Evolutionary conservation across 2,329 filamentous ascomycete genomes (phyloP).

Genomic region (Ophiostoma sp.): DNA sequence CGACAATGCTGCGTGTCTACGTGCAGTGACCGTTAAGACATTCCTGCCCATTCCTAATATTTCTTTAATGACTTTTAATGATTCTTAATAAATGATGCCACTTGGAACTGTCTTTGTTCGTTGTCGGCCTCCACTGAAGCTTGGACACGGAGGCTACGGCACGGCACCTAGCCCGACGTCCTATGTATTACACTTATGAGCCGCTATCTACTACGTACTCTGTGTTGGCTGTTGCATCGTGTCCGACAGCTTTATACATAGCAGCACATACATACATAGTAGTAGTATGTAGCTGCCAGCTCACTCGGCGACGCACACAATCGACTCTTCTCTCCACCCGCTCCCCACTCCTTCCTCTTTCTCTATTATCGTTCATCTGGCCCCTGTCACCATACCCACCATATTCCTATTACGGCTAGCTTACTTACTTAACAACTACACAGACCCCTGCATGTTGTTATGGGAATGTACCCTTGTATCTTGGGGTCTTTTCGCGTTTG

Average conservation of each 20-base stretch:
- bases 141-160: conserved; percentile 7
- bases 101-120: not conserved
- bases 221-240: too few relatives aligned
- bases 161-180: conserved; percentile 2
- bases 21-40: too few relatives aligned
- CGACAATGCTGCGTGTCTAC: too few relatives aligned
- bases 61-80: too few relatives aligned
- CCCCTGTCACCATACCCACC: not conserved
- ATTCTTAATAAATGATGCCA: too few relatives aligned
- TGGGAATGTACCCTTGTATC: not conserved
- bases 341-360: not conserved
- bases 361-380: not conserved
- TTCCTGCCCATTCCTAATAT: not conserved
- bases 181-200: not conserved
- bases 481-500: conserved; percentile 7
- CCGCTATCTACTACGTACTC: too few relatives aligned
- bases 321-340: not conserved
- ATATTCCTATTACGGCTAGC: not conserved
- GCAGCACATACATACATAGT: too few relatives aligned
- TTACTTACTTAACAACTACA: not conserved
- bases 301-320: not conserved
- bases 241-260: too few relatives aligned
- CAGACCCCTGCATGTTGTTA: conserved; percentile 13
- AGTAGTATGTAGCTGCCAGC: too few relatives aligned
- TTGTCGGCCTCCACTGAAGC: not conserved